Base-by-base conservation (phyloP, 2,329 filamentous ascomycete genomes). In the Xylariaceae sp. region DNA sequence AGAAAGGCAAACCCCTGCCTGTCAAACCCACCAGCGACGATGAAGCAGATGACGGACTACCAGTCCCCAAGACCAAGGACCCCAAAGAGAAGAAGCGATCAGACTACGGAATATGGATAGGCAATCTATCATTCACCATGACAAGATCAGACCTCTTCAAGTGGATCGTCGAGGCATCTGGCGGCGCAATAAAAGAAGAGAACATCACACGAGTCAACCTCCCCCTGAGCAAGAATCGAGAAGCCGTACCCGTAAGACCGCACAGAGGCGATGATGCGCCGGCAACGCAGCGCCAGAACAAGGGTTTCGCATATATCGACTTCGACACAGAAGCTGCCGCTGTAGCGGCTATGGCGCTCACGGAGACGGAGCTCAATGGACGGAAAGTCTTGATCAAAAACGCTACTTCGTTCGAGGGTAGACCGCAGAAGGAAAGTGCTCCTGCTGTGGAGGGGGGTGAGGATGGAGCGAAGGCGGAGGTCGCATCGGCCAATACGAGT, bases 231-330 rank as follows among this genome's bases (percentile, higher is more conserved):
- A 86, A 81, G 46, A 48, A 55, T 9, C 45, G 53, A 67, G 50
- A 53, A 28, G 13, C 16, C 13, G 58, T 39, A 47, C 54, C 54
- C 17, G 42, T 50, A 16, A 49, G 50, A 22, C 50, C 48, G 39
- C 51, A 49, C 50, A 59, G 66, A 31, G 68, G 63, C 43, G 60
- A 60, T 40, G 53, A 47, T 44, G 43, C 36, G 18, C 57, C 62
- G 40, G 60, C 58, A 42, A 58, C 45, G 31, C 65, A 57, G 45
- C 63, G 49, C n/a, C 64, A 86, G 63, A 99, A 97, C 75, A 93
- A 88, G 72, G 95, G 94, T 14, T 99, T 97, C 67, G 94, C 94
- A 49, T 99, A 99, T 67, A 85, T 99, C 58, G 95, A 99, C 69
- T 96, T 99, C 67, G 76, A 83, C 42, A 87, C 81, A 19, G 80